phyloP scores from a whole-genome alignment of 108 stramenopile genomes.

The Cyclotella atomus region DNA sequence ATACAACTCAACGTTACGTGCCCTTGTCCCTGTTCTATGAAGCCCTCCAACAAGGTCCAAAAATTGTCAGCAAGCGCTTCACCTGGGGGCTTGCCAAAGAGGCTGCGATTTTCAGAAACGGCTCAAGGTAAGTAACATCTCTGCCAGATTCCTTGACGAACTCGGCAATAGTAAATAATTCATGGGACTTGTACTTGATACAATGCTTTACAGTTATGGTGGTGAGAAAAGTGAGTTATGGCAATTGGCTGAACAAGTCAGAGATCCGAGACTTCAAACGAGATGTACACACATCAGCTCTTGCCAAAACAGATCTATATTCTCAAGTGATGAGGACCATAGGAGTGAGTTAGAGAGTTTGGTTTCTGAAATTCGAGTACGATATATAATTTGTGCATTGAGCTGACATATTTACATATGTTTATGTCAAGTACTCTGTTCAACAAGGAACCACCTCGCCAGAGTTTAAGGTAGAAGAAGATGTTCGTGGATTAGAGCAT shows the following conservation, averaged over 20 bases:
- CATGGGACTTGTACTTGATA: no score
- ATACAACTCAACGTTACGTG: neutral
- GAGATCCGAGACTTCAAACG: neutral
- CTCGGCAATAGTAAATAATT: no score
- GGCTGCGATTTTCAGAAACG: neutral
- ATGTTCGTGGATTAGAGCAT: constrained; percentile 8
- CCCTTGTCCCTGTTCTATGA: neutral
- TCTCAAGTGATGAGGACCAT: constrained; percentile 5
- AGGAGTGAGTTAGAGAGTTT: no score
- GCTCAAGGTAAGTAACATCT: no score
- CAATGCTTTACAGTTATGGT: neutral
- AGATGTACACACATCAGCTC: neutral
- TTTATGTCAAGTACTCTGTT: no score
- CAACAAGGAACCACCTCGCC: neutral
- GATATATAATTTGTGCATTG: no score
- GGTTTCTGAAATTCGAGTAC: no score
- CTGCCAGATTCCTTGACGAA: no score
- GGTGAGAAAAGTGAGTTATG: neutral
- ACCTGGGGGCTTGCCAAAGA: neutral
- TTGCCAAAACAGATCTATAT: neutral
- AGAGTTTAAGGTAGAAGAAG: neutral
- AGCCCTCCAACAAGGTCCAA: neutral
- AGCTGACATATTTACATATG: no score
- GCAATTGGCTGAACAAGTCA: neutral
- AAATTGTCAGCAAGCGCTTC: neutral